Percentiles rank a stretch among this genome's conserved stretches.
Evolutionary conservation across 2,329 filamentous ascomycete genomes (phyloP).

Genomic region (Penicillium fuscoglaucum): DNA sequence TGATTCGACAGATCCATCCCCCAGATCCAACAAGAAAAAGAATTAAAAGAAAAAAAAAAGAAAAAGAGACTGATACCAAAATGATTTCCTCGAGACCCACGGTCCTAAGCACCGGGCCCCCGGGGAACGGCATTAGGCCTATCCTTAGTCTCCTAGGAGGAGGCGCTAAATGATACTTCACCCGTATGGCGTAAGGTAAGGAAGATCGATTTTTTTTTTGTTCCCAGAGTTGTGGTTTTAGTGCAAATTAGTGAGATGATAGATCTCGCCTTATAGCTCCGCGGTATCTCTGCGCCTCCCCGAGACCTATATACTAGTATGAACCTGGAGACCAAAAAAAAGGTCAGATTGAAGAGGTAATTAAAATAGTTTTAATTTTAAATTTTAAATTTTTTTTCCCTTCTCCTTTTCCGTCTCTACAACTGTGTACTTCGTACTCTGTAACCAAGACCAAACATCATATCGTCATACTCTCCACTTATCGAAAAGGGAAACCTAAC

Average conservation of each 20-base stretch:
- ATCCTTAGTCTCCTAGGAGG: constrained; percentile 25
- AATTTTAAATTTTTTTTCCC: background rate
- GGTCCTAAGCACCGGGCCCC: constrained; percentile 34
- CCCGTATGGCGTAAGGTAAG: constrained; percentile 31
- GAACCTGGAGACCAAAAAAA: constrained; percentile 6
- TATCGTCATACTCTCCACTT: constrained; percentile 8
- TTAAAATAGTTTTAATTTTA: background rate
- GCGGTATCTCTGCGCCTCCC: constrained; percentile 23
- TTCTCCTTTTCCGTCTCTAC: background rate
- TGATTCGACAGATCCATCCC: constrained; percentile 23
- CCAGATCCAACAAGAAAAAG: constrained; percentile 14
- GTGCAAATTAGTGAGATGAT: constrained; percentile 40
- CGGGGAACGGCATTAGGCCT: constrained; percentile 36
- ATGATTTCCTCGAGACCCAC: constrained; percentile 23
- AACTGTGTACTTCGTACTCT: background rate
- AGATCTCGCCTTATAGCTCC: constrained; percentile 34
- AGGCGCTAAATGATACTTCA: constrained; percentile 30
- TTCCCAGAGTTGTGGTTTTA: constrained; percentile 38
- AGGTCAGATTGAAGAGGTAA: background rate
- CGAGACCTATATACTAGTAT: constrained; percentile 14
- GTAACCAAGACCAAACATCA: background rate
- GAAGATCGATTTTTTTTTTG: constrained; percentile 31
- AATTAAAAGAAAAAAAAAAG: background rate
- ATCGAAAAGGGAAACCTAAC: constrained; percentile 2
- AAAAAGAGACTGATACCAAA: constrained; percentile 12